These are phyloP conservation scores for Salix brachista DNA, from an alignment of 345 rosid species.

Conservation along the genomic window DNA sequence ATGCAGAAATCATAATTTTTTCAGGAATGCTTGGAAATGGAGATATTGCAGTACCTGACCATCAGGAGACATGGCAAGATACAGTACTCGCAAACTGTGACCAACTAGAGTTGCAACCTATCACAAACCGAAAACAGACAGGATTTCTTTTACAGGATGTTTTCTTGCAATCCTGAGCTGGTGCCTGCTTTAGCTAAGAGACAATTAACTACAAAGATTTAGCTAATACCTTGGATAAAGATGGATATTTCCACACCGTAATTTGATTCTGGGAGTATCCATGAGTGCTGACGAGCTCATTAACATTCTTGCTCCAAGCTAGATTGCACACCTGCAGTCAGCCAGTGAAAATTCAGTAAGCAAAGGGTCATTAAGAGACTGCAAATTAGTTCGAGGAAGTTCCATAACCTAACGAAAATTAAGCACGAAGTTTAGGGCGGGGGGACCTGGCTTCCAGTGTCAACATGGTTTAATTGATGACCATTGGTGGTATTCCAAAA, in stretches of 20 bases:
- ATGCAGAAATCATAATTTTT: background rate
- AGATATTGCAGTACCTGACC: slow-evolving; percentile 53
- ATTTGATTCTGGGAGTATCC: slow-evolving; percentile 97
- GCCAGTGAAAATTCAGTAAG: background rate
- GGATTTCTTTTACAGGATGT: background rate
- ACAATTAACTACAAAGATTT: background rate
- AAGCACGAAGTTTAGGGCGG: background rate
- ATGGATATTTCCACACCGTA: slow-evolving; percentile 97
- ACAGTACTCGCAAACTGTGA: slow-evolving; percentile 89
- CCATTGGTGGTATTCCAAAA: slow-evolving; percentile 95
- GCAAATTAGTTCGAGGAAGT: background rate
- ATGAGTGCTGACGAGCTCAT: slow-evolving; percentile 93
- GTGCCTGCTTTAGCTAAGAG: background rate
- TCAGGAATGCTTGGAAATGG: background rate
- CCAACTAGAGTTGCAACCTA: slow-evolving; percentile 89
- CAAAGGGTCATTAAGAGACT: background rate
- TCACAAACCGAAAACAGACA: slow-evolving; percentile 4
- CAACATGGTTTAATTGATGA: slow-evolving; percentile 73
- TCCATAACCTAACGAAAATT: background rate
- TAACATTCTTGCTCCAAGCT: slow-evolving; percentile 95
- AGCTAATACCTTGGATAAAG: slow-evolving; percentile 68
- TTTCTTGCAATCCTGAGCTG: too few relatives aligned
- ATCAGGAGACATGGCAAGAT: slow-evolving; percentile 86
- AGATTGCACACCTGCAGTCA: slow-evolving; percentile 77
- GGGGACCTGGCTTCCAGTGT: slow-evolving; percentile 89